Base-by-base conservation (phyloP, 441 rosid species). In the Aquilaria agallochum region DNA sequence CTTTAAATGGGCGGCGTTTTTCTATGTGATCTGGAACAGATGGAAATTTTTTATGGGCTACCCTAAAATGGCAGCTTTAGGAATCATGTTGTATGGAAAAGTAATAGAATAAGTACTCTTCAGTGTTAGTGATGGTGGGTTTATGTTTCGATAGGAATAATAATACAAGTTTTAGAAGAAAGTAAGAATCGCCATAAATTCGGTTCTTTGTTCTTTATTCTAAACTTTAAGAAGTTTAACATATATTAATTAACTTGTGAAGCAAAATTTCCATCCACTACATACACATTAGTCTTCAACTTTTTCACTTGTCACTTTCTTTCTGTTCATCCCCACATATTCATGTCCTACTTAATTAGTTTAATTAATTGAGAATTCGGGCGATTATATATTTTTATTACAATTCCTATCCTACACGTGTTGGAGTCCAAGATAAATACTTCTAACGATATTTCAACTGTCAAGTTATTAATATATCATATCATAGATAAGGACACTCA, bases 51-150 rank as follows among this genome's bases (percentile, higher is more conserved):
- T 63, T 11, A 36, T 27, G 11, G n/a, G 11, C 36, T 56, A 66
- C 56, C 72, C 58, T 50, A 34, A 72, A 55, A 70, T 55, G 50
- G 67, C n/a, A 77, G 60, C 69, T 56, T 40, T 13, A 56, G 48
- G 70, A 66, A 70, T 73, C 76, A 58, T 50, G 12, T 13, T 13
- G 40, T 44, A 47, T 42, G 20, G 27, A 54, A 69, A 60, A 69
- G 58, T 50, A 53, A 57, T 65, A 56, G 59, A 34, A 68, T 56
- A 57, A 68, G 69, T 56, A 62, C 59, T 20, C 54, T 74, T 70
- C 47, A 34, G 58, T 56, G 51, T 14, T 51, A 70, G 14, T 68
- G 72, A 58, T 62, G 65, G 77, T 67, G 63, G 40, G 60, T 31
- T 48, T 56, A 31, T 30, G 36, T 56, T 36, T 55, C 71, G 54